Evolutionary conservation across 2,329 filamentous ascomycete genomes (phyloP), one percentile per base, ranked within the genome.

Genomic region (Apiospora hydei): DNA sequence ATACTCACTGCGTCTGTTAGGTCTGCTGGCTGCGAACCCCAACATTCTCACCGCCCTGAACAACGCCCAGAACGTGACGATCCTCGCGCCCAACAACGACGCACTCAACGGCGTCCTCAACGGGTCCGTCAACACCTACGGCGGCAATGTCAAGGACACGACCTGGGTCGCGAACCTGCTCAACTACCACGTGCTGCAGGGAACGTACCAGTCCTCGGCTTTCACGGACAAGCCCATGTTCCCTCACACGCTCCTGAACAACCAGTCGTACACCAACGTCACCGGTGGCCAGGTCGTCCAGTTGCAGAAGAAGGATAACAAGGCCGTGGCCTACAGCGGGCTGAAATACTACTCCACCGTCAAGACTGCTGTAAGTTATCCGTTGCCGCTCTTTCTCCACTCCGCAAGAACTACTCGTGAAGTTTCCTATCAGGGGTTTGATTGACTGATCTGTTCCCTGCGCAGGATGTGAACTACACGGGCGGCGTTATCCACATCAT

Each of bases 261-360:
- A 89, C 74, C 69, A 82, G 30, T 81, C 83, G 0, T 92, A 87
- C 77, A 83, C 86, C 74, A 90, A 90, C 71, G 85, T 92, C 14
- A 89, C 88, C 3, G 88, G 85, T 46, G 89, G 89, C 1, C 90
- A 92, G 78, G 83, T 87, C 13, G 85, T 92, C 4, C 82, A 88
- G 73, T 83, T 83, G 5, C 75, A 82, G n/a, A 73, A 77, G 3
- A 71, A 80, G 6, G 83, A 85, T 61, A 80, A 82, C 43, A 83
- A 83, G 7, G 85, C 88, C 1, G 82, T 83, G 0, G 84, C 91
- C 78, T 85, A 84, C 78, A 88, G 86, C 30, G 90, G 88, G 0
- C 77, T 89, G 10, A 84, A 85, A 69, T 78, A 83, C 51, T 85
- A 85, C 66, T 83, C 86, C 0, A 85, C 83, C 16, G 85, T 91